Evolutionary conservation across 1,284 basidiomycete species (phyloP), one percentile per base, ranked within the genome.

Genomic region (Ceratobasidium sp.): DNA sequence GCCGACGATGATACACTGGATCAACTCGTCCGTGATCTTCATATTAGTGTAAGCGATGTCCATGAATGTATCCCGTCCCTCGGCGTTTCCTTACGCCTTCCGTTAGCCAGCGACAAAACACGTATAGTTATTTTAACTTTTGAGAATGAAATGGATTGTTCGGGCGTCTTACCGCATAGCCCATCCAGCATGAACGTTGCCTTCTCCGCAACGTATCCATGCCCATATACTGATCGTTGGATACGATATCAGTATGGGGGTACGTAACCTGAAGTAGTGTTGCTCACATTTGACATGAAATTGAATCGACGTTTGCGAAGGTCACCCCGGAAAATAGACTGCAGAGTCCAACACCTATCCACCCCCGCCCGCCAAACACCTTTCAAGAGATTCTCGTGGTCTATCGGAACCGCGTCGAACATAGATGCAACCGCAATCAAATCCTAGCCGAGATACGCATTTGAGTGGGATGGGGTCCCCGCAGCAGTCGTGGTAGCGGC

Each of bases 351-450:
- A 15, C 92, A 88, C 31, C 91, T 91, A 76, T 89, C 88, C 75
- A 82, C 81, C 81, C 91, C 88, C 0, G 91, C 92, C 1, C 88
- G 86, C 85, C 87, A 90, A 29, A 91, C 90, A 6, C 89, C 91
- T n/a, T 91, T 85, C 17, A 91, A 83, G 84, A 87, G 93, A 14
- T 82, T 83, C 76, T 84, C 83, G 9, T 60, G 56, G 47, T 72
- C 57, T 2, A 56, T 50, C 41, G 56, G 69, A 4, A 48, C 69
- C 24, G 22, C 51, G 57, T 60, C 60, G n/a, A 51, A 33, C 47
- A 59, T 62, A n/a, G 69, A 31, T 17, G 56, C 56, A 5, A 56
- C 69, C 3, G 44, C 56, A 24, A 29, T 48, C n/a, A 29, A n/a
- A 19, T 72, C 69, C 33, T 54, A 54, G 44, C 69, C 56, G 27